Base-by-base conservation (phyloP, 345 rosid species). In the Citrus reticulata region DNA sequence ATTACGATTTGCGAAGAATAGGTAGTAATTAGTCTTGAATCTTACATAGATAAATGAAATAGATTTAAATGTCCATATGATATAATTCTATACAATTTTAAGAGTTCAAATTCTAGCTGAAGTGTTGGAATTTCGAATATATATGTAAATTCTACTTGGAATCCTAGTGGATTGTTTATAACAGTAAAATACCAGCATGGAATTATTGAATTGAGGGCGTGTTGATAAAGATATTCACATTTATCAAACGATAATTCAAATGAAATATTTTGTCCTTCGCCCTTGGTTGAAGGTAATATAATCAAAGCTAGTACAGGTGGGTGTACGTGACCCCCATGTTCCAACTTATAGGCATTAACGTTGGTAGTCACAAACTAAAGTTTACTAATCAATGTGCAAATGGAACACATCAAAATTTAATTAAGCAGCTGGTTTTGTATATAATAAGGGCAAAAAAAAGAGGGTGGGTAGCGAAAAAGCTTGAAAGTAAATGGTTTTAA, bases 351-450 rank as follows among this genome's bases (percentile, higher is more conserved):
- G 30, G 13, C n/a, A 13, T 66, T 66, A 66, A 20, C 22, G 34
- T 62, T 10, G 13, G 29, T 62, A 62, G 29, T 25, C 14, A 24
- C 34, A 65, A 68, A 42, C 3, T 9, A 13, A 70, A 70, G 54
- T 34, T 54, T 29, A 32, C 55, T 71, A 13, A 46, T 46, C 30
- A 29, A 30, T 30, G 61, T 17, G 49, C 10, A 59, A 73, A 73
- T 73, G 51, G 22, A 7, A 22, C 20, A 17, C 16, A 46, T 27
- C 7, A 51, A 16, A 64, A 25, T 37, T 63, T 70, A 4, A 54
- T n/a, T 58, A 32, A 64, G 78, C 76, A 24, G 66, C 65, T 73
- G 83, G 81, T 74, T 77, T 84, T 79, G 67, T 64, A 35, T 6
- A 46, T 9, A 7, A 25, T n/a, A 17, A 46, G 27, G 40, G 68